Evolutionary conservation across 1,284 basidiomycete species (phyloP).

Genomic region (Cryptococcus wingfieldii): DNA sequence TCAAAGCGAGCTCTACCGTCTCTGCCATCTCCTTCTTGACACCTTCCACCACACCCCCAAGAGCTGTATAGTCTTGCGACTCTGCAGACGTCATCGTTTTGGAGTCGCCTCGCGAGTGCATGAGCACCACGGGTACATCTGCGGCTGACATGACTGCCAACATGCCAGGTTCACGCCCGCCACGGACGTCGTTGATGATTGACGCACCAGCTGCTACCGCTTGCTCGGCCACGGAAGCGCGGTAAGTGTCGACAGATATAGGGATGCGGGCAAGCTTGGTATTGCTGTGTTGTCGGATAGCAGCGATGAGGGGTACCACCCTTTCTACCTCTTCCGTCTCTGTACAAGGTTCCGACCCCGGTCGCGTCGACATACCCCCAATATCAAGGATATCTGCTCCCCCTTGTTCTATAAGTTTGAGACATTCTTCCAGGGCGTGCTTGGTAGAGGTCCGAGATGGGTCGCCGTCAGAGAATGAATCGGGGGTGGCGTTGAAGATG

Average conservation of each 20-base stretch:
- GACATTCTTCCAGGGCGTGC: slow-evolving; percentile 26
- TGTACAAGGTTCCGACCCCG: slow-evolving; percentile 62
- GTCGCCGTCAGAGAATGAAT: slow-evolving; percentile 93
- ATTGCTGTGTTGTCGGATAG: slow-evolving; percentile 30
- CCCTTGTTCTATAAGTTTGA: slow-evolving; percentile 17
- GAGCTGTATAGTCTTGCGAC: slow-evolving; percentile 62
- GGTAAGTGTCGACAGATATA: slow-evolving; percentile 91
- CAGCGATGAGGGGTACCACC: slow-evolving; percentile 67
- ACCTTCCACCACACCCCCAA: slow-evolving; percentile 61
- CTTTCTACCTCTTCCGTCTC: slow-evolving; percentile 68
- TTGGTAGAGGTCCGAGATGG: slow-evolving; percentile 26
- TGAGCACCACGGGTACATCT: slow-evolving; percentile 68
- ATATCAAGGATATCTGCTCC: slow-evolving; percentile 74
- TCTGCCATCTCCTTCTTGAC: slow-evolving; percentile 69
- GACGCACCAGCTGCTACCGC: slow-evolving; percentile 80
- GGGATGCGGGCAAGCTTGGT: slow-evolving; percentile 48
- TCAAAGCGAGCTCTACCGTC: slow-evolving; percentile 66
- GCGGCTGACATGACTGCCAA: slow-evolving; percentile 61
- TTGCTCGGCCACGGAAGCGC: slow-evolving; percentile 70
- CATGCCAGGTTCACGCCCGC: slow-evolving; percentile 63
- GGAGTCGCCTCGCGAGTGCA: slow-evolving; percentile 86
- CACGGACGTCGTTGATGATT: slow-evolving; percentile 92
- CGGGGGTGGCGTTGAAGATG: slow-evolving; percentile 90
- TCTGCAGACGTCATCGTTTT: slow-evolving; percentile 55
- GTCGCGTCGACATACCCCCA: slow-evolving; percentile 90